These are phyloP conservation scores for Rutidosis leptorrhynchoides DNA, from an alignment of 129 eudicot genomes.

Conservation along the genomic window DNA sequence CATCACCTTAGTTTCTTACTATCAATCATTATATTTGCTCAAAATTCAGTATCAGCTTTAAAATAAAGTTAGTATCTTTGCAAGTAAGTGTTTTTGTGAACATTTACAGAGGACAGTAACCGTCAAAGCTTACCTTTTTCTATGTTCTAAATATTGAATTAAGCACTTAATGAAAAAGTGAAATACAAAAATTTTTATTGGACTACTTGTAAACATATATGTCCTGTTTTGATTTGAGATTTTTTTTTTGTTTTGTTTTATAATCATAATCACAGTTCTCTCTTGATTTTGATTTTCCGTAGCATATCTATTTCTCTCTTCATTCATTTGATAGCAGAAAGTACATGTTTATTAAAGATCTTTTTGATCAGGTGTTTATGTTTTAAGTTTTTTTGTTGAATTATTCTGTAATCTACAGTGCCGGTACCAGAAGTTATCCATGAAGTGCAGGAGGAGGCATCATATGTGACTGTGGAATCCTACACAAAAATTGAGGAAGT, in stretches of 20 bases:
- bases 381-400: not conserved
- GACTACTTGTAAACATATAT: not conserved
- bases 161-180: not conserved
- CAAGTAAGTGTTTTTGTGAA: not conserved
- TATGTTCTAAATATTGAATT: not conserved
- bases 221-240: not conserved
- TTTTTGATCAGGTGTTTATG: not conserved
- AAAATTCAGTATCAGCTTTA: not conserved
- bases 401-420: conserved; percentile 14
- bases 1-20: not conserved
- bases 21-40: not conserved
- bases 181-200: not conserved
- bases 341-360: not conserved
- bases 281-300: too few relatives aligned
- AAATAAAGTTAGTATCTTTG: not conserved
- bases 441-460: conserved; percentile 49
- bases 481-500: conserved; percentile 50
- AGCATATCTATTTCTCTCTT: too few relatives aligned
- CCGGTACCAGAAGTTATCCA: conserved; percentile 60
- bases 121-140: not conserved
- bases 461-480: conserved; percentile 48
- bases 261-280: not conserved
- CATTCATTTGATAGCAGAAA: not conserved
- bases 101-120: not conserved
- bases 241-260: not conserved